These are phyloP conservation scores for Metarhizium rileyi DNA, from an alignment of 2,329 filamentous ascomycete species.

Conservation along the genomic window DNA sequence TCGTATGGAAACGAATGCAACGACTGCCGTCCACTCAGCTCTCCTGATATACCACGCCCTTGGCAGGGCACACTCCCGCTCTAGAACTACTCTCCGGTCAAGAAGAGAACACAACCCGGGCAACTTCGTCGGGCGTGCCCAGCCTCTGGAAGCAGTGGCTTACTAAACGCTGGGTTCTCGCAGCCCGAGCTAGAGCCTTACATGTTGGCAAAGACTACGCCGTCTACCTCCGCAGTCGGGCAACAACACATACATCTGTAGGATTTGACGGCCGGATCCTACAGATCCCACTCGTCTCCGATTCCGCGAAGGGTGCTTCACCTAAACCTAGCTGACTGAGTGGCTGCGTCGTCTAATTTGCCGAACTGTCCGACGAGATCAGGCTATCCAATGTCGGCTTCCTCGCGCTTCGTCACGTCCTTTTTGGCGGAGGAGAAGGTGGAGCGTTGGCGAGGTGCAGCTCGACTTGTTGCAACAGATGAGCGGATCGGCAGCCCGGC, in stretches of 20 bases:
- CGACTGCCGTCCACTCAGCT: conserved; percentile 31
- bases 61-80: conserved; percentile 26
- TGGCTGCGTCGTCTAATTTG: conserved; percentile 43
- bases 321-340: conserved; percentile 42
- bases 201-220: too few relatives aligned
- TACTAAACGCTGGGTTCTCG: too few relatives aligned
- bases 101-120: conserved; percentile 26
- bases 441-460: too few relatives aligned
- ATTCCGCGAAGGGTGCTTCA: conserved; percentile 20
- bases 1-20: too few relatives aligned
- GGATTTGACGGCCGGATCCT: too few relatives aligned
- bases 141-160: conserved; percentile 30
- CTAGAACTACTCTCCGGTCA: conserved; percentile 24
- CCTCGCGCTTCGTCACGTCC: conserved; percentile 35
- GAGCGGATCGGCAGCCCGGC: too few relatives aligned
- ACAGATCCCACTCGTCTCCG: too few relatives aligned
- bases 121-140: conserved; percentile 31
- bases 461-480: too few relatives aligned
- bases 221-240: too few relatives aligned
- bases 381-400: conserved; percentile 45
- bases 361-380: conserved; percentile 38
- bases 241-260: too few relatives aligned
- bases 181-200: too few relatives aligned
- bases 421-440: conserved; percentile 27
- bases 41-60: too few relatives aligned